These are phyloP conservation scores for Neopestalotiopsis clavispora DNA, from an alignment of 2,329 filamentous ascomycete species.

Conservation along the genomic window DNA sequence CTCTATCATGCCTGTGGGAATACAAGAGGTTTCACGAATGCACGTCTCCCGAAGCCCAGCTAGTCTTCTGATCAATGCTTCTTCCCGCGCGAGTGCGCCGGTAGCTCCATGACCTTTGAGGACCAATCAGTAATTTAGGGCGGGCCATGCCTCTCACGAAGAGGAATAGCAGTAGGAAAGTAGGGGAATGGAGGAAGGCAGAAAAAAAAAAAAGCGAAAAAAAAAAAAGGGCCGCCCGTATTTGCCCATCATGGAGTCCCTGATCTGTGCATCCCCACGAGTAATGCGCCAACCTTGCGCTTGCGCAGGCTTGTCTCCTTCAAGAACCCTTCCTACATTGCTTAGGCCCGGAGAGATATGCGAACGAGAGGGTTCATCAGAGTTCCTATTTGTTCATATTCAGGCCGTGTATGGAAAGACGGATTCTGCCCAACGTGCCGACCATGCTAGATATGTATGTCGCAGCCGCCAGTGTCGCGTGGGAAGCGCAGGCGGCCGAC, in stretches of 20 bases:
- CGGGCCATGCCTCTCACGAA: slow-evolving; percentile 10
- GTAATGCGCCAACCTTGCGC: slow-evolving; percentile 8
- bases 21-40: slow-evolving; percentile 6
- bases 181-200: background rate
- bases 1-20: background rate
- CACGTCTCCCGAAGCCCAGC: background rate
- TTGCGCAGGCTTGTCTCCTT: background rate
- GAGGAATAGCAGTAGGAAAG: background rate
- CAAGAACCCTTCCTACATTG: slow-evolving; percentile 7
- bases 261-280: background rate
- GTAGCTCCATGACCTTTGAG: background rate
- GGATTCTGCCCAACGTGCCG: slow-evolving; percentile 13
- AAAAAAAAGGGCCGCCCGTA: background rate
- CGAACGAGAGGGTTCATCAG: slow-evolving; percentile 4
- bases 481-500: slow-evolving; percentile 4
- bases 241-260: background rate
- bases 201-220: background rate
- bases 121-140: slow-evolving; percentile 13
- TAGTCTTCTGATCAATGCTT: slow-evolving; percentile 10
- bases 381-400: slow-evolving; percentile 7
- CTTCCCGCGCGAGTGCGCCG: background rate
- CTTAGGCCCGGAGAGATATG: slow-evolving; percentile 6
- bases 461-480: slow-evolving; percentile 9
- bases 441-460: slow-evolving; percentile 14
- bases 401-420: background rate